Percentiles rank a stretch among this genome's conserved stretches.
Conservation (phyloP, 352 stramenopile species). For the Lagenidium giganteum region DNA sequence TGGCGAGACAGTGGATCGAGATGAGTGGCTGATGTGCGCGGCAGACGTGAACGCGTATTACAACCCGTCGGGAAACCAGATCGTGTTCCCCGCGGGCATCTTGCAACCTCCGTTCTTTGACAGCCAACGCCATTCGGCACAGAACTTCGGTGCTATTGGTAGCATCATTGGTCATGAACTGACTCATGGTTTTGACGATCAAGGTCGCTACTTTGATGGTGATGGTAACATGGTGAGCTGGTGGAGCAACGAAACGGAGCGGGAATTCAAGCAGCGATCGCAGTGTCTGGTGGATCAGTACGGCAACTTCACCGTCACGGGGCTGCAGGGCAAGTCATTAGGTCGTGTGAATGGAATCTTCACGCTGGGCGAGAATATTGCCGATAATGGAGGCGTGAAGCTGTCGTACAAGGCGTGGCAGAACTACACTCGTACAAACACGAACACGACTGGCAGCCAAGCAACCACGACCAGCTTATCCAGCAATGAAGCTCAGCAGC, state of each 20-base stretch:
- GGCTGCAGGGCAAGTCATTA: constrained; percentile 19
- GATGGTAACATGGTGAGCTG: constrained; percentile 87
- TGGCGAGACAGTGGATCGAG: constrained; percentile 13
- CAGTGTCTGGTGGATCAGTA: constrained; percentile 56
- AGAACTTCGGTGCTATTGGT: constrained; percentile 80
- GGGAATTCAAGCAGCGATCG: constrained; percentile 57
- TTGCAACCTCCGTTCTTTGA: constrained; percentile 82
- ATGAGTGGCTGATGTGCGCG: constrained; percentile 66
- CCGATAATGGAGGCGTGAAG: constrained; percentile 63
- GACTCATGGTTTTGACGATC: constrained; percentile 89
- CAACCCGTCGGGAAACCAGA: constrained; percentile 30
- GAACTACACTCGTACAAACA: constrained; percentile 16
- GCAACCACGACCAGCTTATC: constrained; percentile 3
- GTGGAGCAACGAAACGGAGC: constrained; percentile 81
- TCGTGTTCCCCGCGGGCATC: constrained; percentile 85
- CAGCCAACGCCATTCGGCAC: constrained; percentile 44
- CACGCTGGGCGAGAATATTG: constrained; percentile 69
- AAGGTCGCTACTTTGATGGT: constrained; percentile 78
- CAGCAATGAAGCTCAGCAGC: no score
- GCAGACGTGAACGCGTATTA: constrained; percentile 72
- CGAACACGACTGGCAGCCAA: no score
- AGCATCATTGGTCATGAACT: constrained; percentile 84
- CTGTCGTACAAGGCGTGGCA: constrained; percentile 50
- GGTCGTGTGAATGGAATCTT: constrained; percentile 57
- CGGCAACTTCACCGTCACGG: constrained; percentile 22